Base-by-base conservation (phyloP, 768 basidiomycete species). In the Brasilioporus rufonigricans region DNA sequence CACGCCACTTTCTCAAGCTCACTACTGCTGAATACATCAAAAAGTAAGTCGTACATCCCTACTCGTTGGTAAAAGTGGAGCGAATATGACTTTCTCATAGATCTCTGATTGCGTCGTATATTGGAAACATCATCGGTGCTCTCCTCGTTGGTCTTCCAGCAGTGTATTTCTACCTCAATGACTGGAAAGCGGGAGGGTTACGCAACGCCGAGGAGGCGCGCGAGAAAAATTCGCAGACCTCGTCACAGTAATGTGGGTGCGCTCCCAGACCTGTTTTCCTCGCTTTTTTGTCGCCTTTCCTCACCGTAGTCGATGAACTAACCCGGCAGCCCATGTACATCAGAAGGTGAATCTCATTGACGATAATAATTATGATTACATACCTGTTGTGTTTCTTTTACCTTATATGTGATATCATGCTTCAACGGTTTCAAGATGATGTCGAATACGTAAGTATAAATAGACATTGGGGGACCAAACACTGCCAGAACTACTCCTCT, bases 111-210 rank as follows among this genome's bases (percentile, higher is more conserved):
- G 84, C 87, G 1, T 62, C 86, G 3, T 81, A 77, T 62, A 55
- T 88, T 43, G 87, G 87, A 12, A 89, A 89, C 66, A 76, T 84
- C 31, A 72, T 89, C 31, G 87, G 87, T 1, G 87, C 76, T 10
- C 71, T 84, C 29, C 68, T 85, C 40, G 84, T 89, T 26, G 87
- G 75, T 31, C 64, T 88, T 5, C 87, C 87, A 3, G 84, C 79
- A 1, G 71, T 76, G 5, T 87, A 86, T 64, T 83, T 86, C 71
- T 84, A 85, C 61, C 78, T 88, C 5, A 63, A 64, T 31, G 83
- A 87, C 61, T 80, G 78, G 68, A 62, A 52, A 18, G 66, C 67
- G 6, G 75, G 65, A 24, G 74, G 74, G 14, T 59, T 83, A 40
- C 67, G 70, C 19, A 55, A 61, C 4, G 74, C 73, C 3, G 83